Conservation (phyloP, 148 eudicot genomes). For the Polygonum maritimum region DNA sequence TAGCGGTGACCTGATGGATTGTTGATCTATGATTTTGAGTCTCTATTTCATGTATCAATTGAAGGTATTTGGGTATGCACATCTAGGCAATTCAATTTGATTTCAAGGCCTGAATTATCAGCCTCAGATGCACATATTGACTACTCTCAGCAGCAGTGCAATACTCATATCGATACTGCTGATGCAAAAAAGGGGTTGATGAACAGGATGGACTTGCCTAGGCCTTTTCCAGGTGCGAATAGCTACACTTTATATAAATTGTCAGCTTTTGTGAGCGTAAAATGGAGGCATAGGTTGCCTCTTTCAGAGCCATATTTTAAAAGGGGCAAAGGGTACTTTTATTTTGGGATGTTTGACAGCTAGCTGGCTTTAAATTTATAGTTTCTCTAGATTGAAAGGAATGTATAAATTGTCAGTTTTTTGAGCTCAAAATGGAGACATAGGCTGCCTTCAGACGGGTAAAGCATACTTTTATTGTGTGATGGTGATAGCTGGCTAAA, state of each 20-base stretch:
- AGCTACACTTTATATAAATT: not conserved
- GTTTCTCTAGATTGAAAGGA: not conserved
- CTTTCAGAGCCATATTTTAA: not conserved
- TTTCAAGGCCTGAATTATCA: constrained; percentile 31
- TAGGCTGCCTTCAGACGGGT: not conserved
- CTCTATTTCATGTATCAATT: too few relatives aligned
- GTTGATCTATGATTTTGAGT: too few relatives aligned
- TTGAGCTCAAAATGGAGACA: too few relatives aligned
- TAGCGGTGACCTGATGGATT: too few relatives aligned
- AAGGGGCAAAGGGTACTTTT: not conserved
- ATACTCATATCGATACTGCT: constrained; percentile 19
- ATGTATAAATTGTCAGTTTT: too few relatives aligned
- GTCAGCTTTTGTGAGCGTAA: not conserved
- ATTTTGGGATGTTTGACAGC: not conserved
- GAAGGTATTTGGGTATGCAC: too few relatives aligned
- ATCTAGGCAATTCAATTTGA: too few relatives aligned
- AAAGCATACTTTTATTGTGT: not conserved
- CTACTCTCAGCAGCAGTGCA: constrained; percentile 30
- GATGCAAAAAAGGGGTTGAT: constrained; percentile 31
- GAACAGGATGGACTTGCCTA: constrained; percentile 32
- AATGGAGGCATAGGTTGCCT: not conserved
- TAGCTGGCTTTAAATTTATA: not conserved
- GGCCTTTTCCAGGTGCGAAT: constrained; percentile 26
- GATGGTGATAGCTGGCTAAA: not conserved
- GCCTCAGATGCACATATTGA: constrained; percentile 34